A percentile compares a stretch with the other conserved stretches of the same genome.
Evolutionary conservation across 2,329 filamentous ascomycete genomes (phyloP).

Genomic region (Didymella pomorum): DNA sequence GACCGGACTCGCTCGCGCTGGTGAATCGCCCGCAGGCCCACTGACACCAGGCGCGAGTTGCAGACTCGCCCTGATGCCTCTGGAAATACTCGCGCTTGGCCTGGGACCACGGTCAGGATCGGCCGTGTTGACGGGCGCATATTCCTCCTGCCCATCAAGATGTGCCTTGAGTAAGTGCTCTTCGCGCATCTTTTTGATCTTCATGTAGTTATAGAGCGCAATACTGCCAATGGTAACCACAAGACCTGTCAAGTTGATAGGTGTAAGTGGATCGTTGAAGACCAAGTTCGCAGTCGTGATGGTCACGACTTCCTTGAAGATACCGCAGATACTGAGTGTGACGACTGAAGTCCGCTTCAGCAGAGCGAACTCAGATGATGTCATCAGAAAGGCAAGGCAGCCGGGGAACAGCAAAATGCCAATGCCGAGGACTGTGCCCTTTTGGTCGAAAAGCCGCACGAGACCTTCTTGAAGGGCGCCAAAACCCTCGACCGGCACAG

Average conservation of each 20-base stretch:
- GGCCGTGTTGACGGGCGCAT: slow-evolving; percentile 45
- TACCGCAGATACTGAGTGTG: slow-evolving; percentile 93
- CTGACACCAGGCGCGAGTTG: slow-evolving; percentile 44
- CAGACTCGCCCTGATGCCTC: slow-evolving; percentile 48
- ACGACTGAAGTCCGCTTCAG: slow-evolving; percentile 95
- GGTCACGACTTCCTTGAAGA: slow-evolving; percentile 98
- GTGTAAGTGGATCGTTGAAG: slow-evolving; percentile 86
- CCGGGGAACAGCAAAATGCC: slow-evolving; percentile 88
- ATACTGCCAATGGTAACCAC: slow-evolving; percentile 90
- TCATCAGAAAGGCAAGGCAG: slow-evolving; percentile 93
- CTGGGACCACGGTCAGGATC: slow-evolving; percentile 40
- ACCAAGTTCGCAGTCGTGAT: slow-evolving; percentile 87
- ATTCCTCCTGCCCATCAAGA: slow-evolving; percentile 49
- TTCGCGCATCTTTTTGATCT: slow-evolving; percentile 85
- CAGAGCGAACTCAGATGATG: slow-evolving; percentile 91
- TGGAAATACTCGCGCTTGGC: slow-evolving; percentile 24
- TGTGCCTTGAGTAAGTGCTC: slow-evolving; percentile 68
- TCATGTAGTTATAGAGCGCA: slow-evolving; percentile 90
- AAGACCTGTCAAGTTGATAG: slow-evolving; percentile 86
- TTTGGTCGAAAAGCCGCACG: slow-evolving; percentile 67
- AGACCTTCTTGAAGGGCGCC: slow-evolving; percentile 72
- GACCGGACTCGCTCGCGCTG: slow-evolving; percentile 50
- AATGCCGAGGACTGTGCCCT: slow-evolving; percentile 72
- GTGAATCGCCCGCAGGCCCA: slow-evolving; percentile 33
- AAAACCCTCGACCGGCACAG: slow-evolving; percentile 85